phyloP scores from a whole-genome alignment of 257 asterid species.

The Ligustrum vulgare region DNA sequence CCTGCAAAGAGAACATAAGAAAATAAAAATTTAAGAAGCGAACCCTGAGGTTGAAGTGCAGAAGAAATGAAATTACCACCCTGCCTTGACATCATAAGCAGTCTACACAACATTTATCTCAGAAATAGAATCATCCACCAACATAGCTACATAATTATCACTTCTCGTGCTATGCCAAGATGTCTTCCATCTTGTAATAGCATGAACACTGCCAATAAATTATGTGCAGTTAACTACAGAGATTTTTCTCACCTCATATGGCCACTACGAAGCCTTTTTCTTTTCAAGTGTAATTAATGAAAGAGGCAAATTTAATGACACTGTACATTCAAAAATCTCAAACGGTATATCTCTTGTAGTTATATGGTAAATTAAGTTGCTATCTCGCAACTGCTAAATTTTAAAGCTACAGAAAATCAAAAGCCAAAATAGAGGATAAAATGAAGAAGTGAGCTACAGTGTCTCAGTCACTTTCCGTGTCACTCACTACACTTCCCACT shows the following conservation, averaged over 20 bases:
- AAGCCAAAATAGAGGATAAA: background rate
- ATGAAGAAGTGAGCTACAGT: background rate
- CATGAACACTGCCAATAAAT: conserved; percentile 1
- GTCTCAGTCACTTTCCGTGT: conserved; percentile 9
- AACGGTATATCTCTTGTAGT: background rate
- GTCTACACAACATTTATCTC: conserved; percentile 10
- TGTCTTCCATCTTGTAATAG: conserved; percentile 7
- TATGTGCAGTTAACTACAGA: background rate
- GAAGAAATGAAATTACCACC: background rate
- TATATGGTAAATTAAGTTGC: too few species aligned
- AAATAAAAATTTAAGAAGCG: conserved; percentile 7
- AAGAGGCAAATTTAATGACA: background rate
- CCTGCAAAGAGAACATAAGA: conserved; percentile 45
- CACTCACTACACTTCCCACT: conserved; percentile 1
- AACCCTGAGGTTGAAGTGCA: background rate
- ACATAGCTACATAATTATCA: background rate
- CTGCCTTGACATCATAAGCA: conserved; percentile 6
- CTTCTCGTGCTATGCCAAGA: background rate
- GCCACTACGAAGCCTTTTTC: background rate
- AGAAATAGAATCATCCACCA: conserved; percentile 13
- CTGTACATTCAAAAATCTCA: background rate
- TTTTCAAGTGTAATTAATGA: background rate
- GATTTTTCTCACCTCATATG: conserved; percentile 1
- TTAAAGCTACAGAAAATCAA: too few species aligned
- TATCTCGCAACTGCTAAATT: conserved; percentile 5